Evolutionary conservation across 1,284 basidiomycete species (phyloP), one percentile per base, ranked within the genome.

Genomic region (Irpex sp.): DNA sequence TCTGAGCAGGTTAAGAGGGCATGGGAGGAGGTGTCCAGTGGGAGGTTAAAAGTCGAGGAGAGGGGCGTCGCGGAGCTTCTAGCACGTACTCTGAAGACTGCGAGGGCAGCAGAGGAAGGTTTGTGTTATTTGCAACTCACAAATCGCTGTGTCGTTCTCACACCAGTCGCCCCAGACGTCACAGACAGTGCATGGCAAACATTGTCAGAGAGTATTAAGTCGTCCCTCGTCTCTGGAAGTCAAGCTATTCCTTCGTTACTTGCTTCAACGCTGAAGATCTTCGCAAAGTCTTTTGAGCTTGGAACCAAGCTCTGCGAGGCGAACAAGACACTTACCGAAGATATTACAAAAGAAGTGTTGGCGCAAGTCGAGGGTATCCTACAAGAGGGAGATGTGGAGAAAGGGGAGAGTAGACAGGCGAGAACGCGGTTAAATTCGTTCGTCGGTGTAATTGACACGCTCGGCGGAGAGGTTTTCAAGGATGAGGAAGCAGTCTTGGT

Each of bases 171-270:
- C 26, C 8, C 31, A 82, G 78, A 70, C 37, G 67, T 88, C 15
- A 84, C 84, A 66, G 70, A 77, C 11, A 72, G 73, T 2, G 82
- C 79, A 1, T 88, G 87, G 81, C 73, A 72, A 3, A 71, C 74
- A 0, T 68, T 85, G 36, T 67, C 73, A 0, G 63, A 57, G 5
- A 68, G 66, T 5, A 71, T 81, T 54, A 67, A 66, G n/a, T 57
- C 52, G 8, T 62, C 66, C n/a, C 36, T 70, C 1, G 57, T 60
- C 3, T 57, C 54, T 36, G 19, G 19, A 26, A 19, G 19, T 19
- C 54, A 56, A 38, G 66, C 49, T 64, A 62, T 75, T 59, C 58
- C 77, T 0, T 67, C 65, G 3, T 69, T 85, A 2, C 74, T 82
- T 2, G 76, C 83, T 1, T 73, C 75, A 0, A 70, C 82, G 34